Base-by-base conservation (phyloP, 2,329 filamentous ascomycete genomes). In the Alternaria sp. region DNA sequence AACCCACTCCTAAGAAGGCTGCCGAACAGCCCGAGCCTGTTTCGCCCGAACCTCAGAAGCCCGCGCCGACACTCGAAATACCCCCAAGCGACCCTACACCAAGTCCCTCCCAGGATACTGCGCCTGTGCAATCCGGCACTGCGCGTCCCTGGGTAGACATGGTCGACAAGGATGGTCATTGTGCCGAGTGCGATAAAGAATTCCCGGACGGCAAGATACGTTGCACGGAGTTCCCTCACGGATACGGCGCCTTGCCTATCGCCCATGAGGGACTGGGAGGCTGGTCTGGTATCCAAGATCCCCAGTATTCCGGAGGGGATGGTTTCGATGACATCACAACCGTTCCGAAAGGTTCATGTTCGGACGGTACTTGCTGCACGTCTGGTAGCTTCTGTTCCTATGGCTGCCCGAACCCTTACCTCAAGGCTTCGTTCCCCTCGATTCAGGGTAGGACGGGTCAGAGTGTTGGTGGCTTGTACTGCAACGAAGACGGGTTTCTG, bases 351-450 rank as follows among this genome's bases (percentile, higher is more conserved):
- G 88, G 86, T 25, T 80, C 89, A 50, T 83, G 82, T 62, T 59
- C 65, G 9, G 77, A 83, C 17, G 91, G 90, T 15, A 81, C 87
- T 15, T 81, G 80, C 64, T 95, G 93, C 82, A 70, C 66, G 8
- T 62, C 70, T 23, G 90, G 89, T 52, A 82, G 85, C 62, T 93
- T 94, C 86, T 97, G 95, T 86, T 97, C 94, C 2, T 98, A 98
- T 76, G 90, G 93, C 60, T 99, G 96, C 85, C 91, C 93, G n/a
- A 82, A 89, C 26, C 95, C 95, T 49, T 97, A 96, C 81, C 89
- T 96, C 80, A 97, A 97, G 87, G 87, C 91, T 4, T 95, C 98
- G 79, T 98, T 93, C 91, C 93, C 96, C 50, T 71, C 77, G 1
- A 85, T 86, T 32, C 96, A 98, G 84, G 96, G 95, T 59, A 76